These are phyloP conservation scores for Aspergillus flavus DNA, from an alignment of 2,329 filamentous ascomycete genomes.

Conservation along the genomic window DNA sequence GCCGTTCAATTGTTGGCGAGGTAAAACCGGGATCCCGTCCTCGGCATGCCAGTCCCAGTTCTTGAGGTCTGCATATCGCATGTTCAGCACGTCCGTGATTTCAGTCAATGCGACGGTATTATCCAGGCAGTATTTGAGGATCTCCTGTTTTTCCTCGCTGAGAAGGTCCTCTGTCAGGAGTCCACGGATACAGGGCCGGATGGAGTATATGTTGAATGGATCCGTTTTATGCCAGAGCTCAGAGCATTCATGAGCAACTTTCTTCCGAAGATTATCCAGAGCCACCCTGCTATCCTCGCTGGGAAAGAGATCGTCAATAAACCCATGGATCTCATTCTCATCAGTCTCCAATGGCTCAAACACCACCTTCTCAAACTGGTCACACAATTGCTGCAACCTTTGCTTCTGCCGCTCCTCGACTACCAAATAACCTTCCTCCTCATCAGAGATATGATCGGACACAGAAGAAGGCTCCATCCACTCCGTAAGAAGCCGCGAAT, in stretches of 20 bases:
- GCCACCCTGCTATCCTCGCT: slow-evolving; percentile 25
- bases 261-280: slow-evolving; percentile 4
- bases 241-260: background rate
- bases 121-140: slow-evolving; percentile 43
- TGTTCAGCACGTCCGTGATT: slow-evolving; percentile 49
- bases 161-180: slow-evolving; percentile 46
- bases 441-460: slow-evolving; percentile 3
- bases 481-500: slow-evolving; percentile 43
- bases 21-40: slow-evolving; percentile 45
- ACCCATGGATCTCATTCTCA: slow-evolving; percentile 32
- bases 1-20: slow-evolving; percentile 47
- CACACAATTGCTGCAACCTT: slow-evolving; percentile 39
- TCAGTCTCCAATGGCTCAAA: slow-evolving; percentile 41
- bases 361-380: slow-evolving; percentile 44
- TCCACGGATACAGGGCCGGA: slow-evolving; percentile 42
- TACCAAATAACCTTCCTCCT: slow-evolving; percentile 31
- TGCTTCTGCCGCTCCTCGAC: slow-evolving; percentile 40
- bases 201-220: slow-evolving; percentile 35
- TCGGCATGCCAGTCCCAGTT: slow-evolving; percentile 49
- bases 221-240: slow-evolving; percentile 20
- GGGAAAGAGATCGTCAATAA: slow-evolving; percentile 35
- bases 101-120: slow-evolving; percentile 45
- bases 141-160: slow-evolving; percentile 46
- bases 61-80: slow-evolving; percentile 45
- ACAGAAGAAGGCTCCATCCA: slow-evolving; percentile 36